Evolutionary conservation across 371 early-diverging fungal genomes (phyloP), one percentile per base, ranked within the genome.

Genomic region (Coemansia sp.): DNA sequence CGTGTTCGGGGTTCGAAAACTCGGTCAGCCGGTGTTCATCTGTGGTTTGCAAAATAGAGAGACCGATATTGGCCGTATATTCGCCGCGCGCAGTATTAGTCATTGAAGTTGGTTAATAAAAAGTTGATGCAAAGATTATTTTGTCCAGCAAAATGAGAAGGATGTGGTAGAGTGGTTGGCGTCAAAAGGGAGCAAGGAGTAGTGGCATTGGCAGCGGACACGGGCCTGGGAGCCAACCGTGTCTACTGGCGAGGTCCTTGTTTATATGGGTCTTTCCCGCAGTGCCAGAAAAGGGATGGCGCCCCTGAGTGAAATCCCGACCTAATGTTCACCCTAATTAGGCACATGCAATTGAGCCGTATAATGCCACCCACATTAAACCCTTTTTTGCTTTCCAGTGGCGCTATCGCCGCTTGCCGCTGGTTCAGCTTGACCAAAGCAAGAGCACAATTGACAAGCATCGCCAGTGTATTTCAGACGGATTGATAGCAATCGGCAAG

Each of bases 1-100:
- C 31, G 24, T 64, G 68, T 29, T 72, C 68, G 8, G 55, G 52
- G 10, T 67, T 55, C 10, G 68, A 56, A 29, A 64, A 63, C 40
- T 42, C 60, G 11, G 56, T 59, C 24, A 72, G 60, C 16, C 54
- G 63, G 22, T 58, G 55, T 27, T 45, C 50, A n/a, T 63, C 61
- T 45, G 64, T 26, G 53, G 24, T 53, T 27, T 53, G 53, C 53
- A 53, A 22, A 22, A 53, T 53, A 26, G 53, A 53, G 14, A 53
- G 53, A 26, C 53, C 26, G 27, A 53, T 53, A 27, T 53, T 27
- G 26, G 26, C 14, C 53, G 21, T 21, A 22, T 14, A 26, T 14
- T 22, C 5, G 26, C 26, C 16, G 26, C 18, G 14, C 16, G 18
- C 18, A 14, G 47, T 47, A 7, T n/a, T 47, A 18, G 50, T 18